Conservation (phyloP, 2,329 filamentous ascomycete species). For the Didymella keratinophila region DNA sequence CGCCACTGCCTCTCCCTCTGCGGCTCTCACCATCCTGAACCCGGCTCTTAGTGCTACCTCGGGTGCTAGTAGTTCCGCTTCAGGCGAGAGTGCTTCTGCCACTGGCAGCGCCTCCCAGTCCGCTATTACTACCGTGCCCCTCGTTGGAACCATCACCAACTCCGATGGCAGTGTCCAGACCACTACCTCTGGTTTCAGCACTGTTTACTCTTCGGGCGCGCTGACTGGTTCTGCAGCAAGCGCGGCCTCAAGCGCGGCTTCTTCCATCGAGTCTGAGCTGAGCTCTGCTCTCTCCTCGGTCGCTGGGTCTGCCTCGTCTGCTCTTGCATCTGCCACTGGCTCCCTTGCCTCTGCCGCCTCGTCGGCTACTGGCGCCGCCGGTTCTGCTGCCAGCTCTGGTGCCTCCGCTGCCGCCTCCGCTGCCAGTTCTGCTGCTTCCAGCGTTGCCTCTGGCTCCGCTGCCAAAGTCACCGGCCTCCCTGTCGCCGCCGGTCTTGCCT, state of each 20-base stretch:
- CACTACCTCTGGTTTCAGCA: constrained; percentile 38
- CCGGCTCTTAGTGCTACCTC: constrained; percentile 26
- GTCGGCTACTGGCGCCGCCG: constrained; percentile 26
- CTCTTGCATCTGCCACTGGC: constrained; percentile 21
- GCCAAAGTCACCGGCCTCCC: constrained; percentile 49
- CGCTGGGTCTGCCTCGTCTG: constrained; percentile 23
- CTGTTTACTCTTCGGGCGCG: constrained; percentile 26
- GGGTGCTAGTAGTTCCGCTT: constrained; percentile 16
- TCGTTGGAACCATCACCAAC: constrained; percentile 32
- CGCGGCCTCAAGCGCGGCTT: constrained; percentile 25
- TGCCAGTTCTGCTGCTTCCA: constrained; percentile 26
- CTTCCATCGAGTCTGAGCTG: constrained; percentile 25
- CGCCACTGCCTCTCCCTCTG: constrained; percentile 20
- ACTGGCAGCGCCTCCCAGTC: constrained; percentile 22
- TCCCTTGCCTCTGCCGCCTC: constrained; percentile 22
- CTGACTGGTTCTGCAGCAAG: constrained; percentile 23
- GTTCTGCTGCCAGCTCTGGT: constrained; percentile 14
- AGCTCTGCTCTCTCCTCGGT: constrained; percentile 14
- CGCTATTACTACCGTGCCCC: constrained; percentile 29
- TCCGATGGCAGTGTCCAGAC: constrained; percentile 31
- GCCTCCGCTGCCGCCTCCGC: constrained; percentile 16
- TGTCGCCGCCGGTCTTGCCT: constrained; percentile 47
- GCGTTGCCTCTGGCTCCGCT: constrained; percentile 34
- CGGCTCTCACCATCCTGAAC: constrained; percentile 34
- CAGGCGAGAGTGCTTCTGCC: constrained; percentile 18